Conservation (phyloP, 2,329 filamentous ascomycete genomes). For the Paramyrothecium roridum region DNA sequence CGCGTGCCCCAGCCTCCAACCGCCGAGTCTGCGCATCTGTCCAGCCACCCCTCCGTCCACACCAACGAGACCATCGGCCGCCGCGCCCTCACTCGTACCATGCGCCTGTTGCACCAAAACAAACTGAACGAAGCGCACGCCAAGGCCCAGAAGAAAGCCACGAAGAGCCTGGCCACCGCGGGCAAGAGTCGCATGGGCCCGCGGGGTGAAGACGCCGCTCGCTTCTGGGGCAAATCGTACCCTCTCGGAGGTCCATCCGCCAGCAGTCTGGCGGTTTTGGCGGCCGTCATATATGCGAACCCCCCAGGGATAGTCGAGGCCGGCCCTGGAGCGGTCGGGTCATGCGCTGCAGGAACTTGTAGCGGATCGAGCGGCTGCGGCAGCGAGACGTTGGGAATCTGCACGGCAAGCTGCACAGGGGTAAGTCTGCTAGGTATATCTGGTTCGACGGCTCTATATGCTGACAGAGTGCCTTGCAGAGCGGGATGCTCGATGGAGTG, state of each 20-base stretch:
- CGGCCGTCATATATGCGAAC: conserved; percentile 9
- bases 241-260: conserved; percentile 6
- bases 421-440: neutral
- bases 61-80: neutral
- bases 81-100: neutral
- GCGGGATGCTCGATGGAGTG: too few relatives aligned
- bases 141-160: conserved; percentile 1
- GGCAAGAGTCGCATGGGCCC: conserved; percentile 7
- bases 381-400: neutral
- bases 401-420: neutral
- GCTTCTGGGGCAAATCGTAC: conserved; percentile 9
- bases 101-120: neutral
- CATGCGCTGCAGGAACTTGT: neutral
- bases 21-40: conserved; percentile 66
- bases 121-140: neutral
- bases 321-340: neutral
- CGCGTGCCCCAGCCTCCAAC: conserved; percentile 33
- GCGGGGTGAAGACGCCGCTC: conserved; percentile 8
- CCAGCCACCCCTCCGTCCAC: conserved; percentile 65
- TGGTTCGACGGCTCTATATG: neutral
- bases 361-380: neutral
- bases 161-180: neutral
- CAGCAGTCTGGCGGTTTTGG: conserved; percentile 4
- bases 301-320: conserved; percentile 6
- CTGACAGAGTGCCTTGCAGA: neutral